phyloP scores from a whole-genome alignment of 2,329 filamentous ascomycete genomes.

The Macrophomina phaseolina region DNA sequence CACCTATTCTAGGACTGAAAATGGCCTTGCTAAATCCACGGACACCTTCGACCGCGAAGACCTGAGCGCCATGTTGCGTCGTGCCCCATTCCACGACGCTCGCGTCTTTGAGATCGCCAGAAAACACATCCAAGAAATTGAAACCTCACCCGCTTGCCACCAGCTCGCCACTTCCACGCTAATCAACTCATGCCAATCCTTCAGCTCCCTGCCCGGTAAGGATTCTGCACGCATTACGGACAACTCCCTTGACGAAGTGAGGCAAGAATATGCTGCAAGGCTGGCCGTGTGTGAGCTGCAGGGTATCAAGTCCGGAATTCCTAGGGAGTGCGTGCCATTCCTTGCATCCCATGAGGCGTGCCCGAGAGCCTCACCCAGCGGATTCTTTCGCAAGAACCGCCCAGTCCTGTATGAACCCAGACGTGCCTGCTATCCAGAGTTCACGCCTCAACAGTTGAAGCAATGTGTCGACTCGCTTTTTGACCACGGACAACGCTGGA shows the following conservation, averaged over 20 bases:
- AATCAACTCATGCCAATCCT: constrained; percentile 59
- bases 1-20: background rate
- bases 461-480: constrained; percentile 61
- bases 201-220: constrained; percentile 44
- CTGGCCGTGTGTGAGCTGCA: constrained; percentile 68
- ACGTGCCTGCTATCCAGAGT: constrained; percentile 41
- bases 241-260: constrained; percentile 45
- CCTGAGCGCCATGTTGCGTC: constrained; percentile 31
- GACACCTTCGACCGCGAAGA: constrained; percentile 14
- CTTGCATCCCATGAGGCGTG: constrained; percentile 46
- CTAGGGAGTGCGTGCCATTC: constrained; percentile 58
- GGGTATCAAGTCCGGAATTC: constrained; percentile 57
- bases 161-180: constrained; percentile 59
- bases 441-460: constrained; percentile 47
- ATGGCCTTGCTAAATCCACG: background rate
- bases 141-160: constrained; percentile 57
- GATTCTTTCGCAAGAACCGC: constrained; percentile 32
- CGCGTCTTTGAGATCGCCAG: constrained; percentile 25
- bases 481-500: constrained; percentile 64
- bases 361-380: constrained; percentile 32
- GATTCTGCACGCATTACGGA: background rate
- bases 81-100: constrained; percentile 32
- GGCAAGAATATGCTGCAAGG: constrained; percentile 65
- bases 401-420: constrained; percentile 30
- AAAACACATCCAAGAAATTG: constrained; percentile 47